These are phyloP conservation scores for Candida montana DNA, from an alignment of 805 yeast genomes.

Conservation along the genomic window DNA sequence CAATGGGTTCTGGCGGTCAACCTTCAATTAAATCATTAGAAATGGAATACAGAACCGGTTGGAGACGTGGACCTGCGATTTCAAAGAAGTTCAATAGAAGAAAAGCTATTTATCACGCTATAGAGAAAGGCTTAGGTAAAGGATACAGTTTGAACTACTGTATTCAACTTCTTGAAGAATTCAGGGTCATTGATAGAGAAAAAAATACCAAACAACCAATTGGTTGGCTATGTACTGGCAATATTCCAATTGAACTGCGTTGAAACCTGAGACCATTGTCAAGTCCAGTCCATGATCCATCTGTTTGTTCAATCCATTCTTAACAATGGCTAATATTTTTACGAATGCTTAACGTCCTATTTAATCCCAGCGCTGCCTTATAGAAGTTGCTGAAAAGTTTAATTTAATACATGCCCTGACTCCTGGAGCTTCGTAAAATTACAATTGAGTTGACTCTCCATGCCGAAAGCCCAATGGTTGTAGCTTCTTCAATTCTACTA, in stretches of 20 bases:
- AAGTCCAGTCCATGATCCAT: too few relatives aligned
- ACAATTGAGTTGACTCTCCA: too few relatives aligned
- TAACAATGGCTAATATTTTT: too few relatives aligned
- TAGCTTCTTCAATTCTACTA: too few relatives aligned
- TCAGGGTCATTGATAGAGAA: constrained; percentile 35
- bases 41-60: constrained; percentile 42
- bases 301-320: too few relatives aligned
- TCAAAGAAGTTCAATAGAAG: constrained; percentile 49
- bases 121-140: constrained; percentile 41
- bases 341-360: too few relatives aligned
- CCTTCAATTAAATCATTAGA: constrained; percentile 49
- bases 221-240: constrained; percentile 39
- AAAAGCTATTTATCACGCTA: constrained; percentile 49
- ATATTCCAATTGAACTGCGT: constrained; percentile 28
- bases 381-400: too few relatives aligned
- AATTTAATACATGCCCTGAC: too few relatives aligned
- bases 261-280: neutral
- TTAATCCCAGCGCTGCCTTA: too few relatives aligned
- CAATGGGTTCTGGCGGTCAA: constrained; percentile 45
- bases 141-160: constrained; percentile 40
- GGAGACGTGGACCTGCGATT: constrained; percentile 53
- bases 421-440: too few relatives aligned
- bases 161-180: constrained; percentile 42
- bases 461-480: too few relatives aligned
- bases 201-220: constrained; percentile 39